phyloP scores from a whole-genome alignment of 306 rosid species.

The Albizia julibrissin region DNA sequence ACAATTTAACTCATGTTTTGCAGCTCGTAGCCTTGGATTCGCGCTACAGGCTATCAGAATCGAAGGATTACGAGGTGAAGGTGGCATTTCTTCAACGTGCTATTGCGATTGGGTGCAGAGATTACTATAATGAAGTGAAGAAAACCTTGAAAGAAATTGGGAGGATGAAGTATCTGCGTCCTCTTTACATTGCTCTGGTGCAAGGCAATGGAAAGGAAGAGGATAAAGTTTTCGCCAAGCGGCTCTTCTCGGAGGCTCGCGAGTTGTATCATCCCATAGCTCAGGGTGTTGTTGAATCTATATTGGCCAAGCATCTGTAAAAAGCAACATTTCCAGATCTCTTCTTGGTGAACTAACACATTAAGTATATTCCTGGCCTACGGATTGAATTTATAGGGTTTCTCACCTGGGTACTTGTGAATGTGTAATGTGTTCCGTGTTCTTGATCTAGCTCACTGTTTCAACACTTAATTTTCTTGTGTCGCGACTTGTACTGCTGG shows the following conservation, averaged over 20 bases:
- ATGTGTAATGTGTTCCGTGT: background rate
- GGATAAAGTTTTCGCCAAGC: constrained; percentile 79
- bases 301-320: constrained; percentile 66
- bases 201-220: constrained; percentile 74
- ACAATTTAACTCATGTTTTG: constrained; percentile 22
- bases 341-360: background rate
- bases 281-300: constrained; percentile 76
- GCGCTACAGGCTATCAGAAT: constrained; percentile 72
- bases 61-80: constrained; percentile 82
- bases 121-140: constrained; percentile 70
- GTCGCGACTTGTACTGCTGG: background rate
- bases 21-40: constrained; percentile 71
- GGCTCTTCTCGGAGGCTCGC: constrained; percentile 76
- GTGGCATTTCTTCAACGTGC: constrained; percentile 82
- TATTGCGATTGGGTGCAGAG: constrained; percentile 62
- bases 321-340: background rate
- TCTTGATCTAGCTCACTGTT: background rate
- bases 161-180: constrained; percentile 85
- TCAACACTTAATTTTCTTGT: background rate
- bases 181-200: constrained; percentile 81
- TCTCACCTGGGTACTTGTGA: background rate
- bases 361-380: background rate
- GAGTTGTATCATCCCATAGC: constrained; percentile 92
- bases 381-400: background rate
- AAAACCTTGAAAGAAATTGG: constrained; percentile 84